Evolutionary conservation across 2,329 filamentous ascomycete genomes (phyloP).

Genomic region (Calcarisporium arbuscula): DNA sequence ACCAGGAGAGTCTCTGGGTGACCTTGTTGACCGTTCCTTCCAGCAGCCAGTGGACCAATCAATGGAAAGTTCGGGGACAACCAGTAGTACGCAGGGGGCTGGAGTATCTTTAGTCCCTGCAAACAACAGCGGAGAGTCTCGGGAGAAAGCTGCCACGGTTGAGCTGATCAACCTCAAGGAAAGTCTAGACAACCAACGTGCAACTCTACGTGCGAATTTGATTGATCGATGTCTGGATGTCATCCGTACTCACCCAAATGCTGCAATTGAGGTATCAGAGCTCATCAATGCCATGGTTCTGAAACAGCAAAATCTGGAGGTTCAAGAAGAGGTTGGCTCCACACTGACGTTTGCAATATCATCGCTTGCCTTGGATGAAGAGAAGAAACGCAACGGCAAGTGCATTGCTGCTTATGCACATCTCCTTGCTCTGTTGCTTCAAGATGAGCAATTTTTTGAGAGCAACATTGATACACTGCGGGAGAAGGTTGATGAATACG

Average conservation of each 20-base stretch:
- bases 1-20: slow-evolving; percentile 21
- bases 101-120: slow-evolving; percentile 7
- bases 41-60: slow-evolving; percentile 15
- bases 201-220: slow-evolving; percentile 65
- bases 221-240: slow-evolving; percentile 90
- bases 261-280: slow-evolving; percentile 87
- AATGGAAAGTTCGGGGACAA: slow-evolving; percentile 13
- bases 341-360: slow-evolving; percentile 81
- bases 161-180: slow-evolving; percentile 49
- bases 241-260: slow-evolving; percentile 77
- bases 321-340: slow-evolving; percentile 67
- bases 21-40: slow-evolving; percentile 18
- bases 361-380: slow-evolving; percentile 54
- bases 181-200: slow-evolving; percentile 70
- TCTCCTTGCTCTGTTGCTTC: slow-evolving; percentile 78
- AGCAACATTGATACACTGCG: slow-evolving; percentile 68
- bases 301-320: slow-evolving; percentile 47
- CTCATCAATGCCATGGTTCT: slow-evolving; percentile 69
- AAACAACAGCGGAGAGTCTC: slow-evolving; percentile 9
- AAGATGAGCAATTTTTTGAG: slow-evolving; percentile 74
- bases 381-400: slow-evolving; percentile 55
- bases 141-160: slow-evolving; percentile 11
- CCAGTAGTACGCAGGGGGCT: slow-evolving; percentile 14
- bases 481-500: slow-evolving; percentile 67
- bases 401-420: slow-evolving; percentile 85